Base-by-base conservation (phyloP, 495 filamentous ascomycete genomes). In the Penicillium egyptiacum region DNA sequence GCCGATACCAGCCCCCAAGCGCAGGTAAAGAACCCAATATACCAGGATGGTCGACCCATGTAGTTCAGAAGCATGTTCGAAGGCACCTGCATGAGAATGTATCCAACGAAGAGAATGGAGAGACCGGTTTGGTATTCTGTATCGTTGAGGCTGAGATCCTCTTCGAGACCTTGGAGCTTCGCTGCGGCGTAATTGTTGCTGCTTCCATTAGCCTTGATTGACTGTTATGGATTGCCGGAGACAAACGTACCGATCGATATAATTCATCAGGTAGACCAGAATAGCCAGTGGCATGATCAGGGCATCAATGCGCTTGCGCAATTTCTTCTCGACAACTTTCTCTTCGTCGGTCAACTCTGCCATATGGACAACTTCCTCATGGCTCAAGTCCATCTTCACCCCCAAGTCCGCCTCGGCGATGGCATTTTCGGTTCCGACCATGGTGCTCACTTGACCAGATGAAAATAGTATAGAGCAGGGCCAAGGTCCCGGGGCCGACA, bases 31-130 rank as follows among this genome's bases (percentile, higher is more conserved):
- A 73, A 75, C 16, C 75, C 75, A 17, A 81, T 57, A 46, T 81
- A 81, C 4, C 75, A 45, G 0, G 77, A 77, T 0, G 79, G 79
- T 4, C 71, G 68, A 23, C 77, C 80, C 64, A 81, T 79, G 53
- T 83, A 82, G 63, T 85, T 84, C 35, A 86, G 74, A 25, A 85
- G 63, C 43, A 84, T 57, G 60, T 86, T 86, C n/a, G 81, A 85
- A 0, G 84, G 84, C 7, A 86, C 81, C 63, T 81, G 77, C 70
- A 78, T 76, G 37, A 78, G 64, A 44, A 83, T 76, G 47, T 82
- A 84, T 10, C 69, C 81, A 30, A 83, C 79, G 48, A 83, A 83
- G 2, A 84, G 70, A 53, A 83, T 74, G 1, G 72, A 78, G 11
- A 83, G 56, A 37, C 75, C 75, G 20, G 75, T 75, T 50, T 81